Evolutionary conservation across 164 flowering plant species (phyloP).

Genomic region (Warburgia ugandensis): DNA sequence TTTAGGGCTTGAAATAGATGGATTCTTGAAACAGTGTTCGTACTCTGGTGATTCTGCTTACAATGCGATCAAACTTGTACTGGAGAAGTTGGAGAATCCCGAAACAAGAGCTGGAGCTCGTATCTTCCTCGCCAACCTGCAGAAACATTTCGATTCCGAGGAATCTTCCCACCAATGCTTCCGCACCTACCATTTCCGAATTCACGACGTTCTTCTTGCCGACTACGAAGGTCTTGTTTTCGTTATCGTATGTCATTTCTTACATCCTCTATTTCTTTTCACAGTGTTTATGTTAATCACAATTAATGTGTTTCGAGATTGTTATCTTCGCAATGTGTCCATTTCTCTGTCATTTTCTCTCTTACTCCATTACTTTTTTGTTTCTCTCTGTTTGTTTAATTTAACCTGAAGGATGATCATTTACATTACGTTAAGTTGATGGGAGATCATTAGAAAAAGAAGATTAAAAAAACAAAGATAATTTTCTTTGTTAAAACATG

Average conservation of each 20-base stretch:
- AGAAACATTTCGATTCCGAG: constrained; percentile 38
- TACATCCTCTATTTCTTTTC: background rate
- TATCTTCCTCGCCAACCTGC: constrained; percentile 62
- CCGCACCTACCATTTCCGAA: constrained; percentile 61
- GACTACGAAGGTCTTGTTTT: constrained; percentile 46
- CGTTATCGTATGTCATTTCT: background rate
- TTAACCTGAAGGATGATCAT: no score
- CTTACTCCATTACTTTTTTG: no score
- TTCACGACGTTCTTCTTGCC: constrained; percentile 61
- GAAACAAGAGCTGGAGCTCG: constrained; percentile 56
- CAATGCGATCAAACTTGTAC: constrained; percentile 51
- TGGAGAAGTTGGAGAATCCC: constrained; percentile 78
- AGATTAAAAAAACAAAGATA: no score
- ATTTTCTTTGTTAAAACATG: no score
- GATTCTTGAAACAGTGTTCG: constrained; percentile 56
- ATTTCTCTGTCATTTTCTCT: no score
- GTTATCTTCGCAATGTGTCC: no score
- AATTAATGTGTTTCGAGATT: no score
- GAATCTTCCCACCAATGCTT: constrained; percentile 45
- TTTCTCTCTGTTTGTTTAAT: no score
- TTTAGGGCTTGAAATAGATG: constrained; percentile 44
- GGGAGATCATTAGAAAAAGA: no score
- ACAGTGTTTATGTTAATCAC: no score
- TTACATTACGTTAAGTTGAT: no score
- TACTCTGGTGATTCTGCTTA: constrained; percentile 86